Conservation (phyloP, 192 early-diverging fungal genomes). For the Backusella mclennaniae region DNA sequence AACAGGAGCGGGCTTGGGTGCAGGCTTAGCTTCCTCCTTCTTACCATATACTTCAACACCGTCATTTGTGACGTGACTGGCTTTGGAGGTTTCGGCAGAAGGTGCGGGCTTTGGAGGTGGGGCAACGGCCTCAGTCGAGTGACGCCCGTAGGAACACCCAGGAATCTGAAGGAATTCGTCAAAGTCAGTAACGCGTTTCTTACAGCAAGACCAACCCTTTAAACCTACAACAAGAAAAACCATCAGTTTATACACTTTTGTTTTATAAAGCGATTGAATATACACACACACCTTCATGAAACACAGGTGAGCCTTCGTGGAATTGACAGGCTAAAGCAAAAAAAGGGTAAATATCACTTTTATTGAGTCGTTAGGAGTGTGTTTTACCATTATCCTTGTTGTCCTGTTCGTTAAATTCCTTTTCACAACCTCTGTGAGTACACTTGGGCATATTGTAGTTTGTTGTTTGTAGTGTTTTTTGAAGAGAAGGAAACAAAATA, state of each 20-base stretch:
- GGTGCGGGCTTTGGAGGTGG: constrained; percentile 26
- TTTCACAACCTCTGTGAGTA: constrained; percentile 83
- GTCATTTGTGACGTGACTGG: constrained; percentile 27
- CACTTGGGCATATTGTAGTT: constrained; percentile 54
- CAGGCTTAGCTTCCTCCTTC: constrained; percentile 23
- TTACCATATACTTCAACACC: constrained; percentile 41
- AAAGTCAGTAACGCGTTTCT: constrained; percentile 84
- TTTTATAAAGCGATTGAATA: constrained; percentile 19
- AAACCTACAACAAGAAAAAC: constrained; percentile 31
- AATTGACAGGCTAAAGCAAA: constrained; percentile 66
- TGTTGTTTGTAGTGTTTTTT: neutral
- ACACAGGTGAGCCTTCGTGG: constrained; percentile 88
- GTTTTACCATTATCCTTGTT: constrained; percentile 61
- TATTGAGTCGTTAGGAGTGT: neutral
- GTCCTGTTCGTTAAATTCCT: constrained; percentile 70
- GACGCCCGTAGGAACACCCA: constrained; percentile 83
- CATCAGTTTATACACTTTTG: neutral
- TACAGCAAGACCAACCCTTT: constrained; percentile 95
- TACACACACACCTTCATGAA: constrained; percentile 87
- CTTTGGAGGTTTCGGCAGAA: constrained; percentile 25
- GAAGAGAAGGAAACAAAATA: constrained; percentile 4
- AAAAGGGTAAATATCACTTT: neutral
- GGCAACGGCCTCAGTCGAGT: constrained; percentile 42
- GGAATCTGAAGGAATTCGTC: constrained; percentile 90
- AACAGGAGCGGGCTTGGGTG: constrained; percentile 14